Evolutionary conservation across 495 filamentous ascomycete species (phyloP), one percentile per base, ranked within the genome.

Genomic region (Talaromyces trachyspermus): DNA sequence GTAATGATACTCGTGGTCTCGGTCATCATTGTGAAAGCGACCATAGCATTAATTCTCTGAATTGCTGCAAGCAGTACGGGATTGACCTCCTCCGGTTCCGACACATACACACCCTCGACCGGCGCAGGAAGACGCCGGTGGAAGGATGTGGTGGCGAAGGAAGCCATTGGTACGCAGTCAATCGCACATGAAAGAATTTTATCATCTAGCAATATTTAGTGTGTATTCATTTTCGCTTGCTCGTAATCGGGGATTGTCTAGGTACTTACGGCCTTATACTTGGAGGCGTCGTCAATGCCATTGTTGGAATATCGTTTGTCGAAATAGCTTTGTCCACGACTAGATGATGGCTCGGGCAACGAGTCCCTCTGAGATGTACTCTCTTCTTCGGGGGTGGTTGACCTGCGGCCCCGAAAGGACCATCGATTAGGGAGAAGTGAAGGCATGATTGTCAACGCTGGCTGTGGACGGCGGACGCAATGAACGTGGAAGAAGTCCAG

Each of bases 21-120:
- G 8, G 61, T 59, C 17, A 55, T 57, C 63, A 69, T 66, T 2
- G 65, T 66, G 49, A 69, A 66, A 11, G 65, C 65, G 14, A 63
- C 59, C 23, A 47, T 46, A 17, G 53, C 58, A 38, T 50, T 51
- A 4, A 65, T 53, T 30, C 35, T 56, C 22, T 56, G 48, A 7
- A 63, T 53, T 17, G 58, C 56, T 10, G 25, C 43, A 8, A 60
- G 46, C 14, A 65, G 45, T 10, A 55, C 50, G 11, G 32, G 15
- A 39, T 48, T 27, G n/a, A 49, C 32, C 15, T 29, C 26, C 24
- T 40, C 24, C 5, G 49, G 49, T 25, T 47, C 42, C 8, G 44
- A 47, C 17, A 48, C 40, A 18, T 52, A 52, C 7, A 52, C 43
- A 14, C 43, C 43, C 43, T 20, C n/a, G 43, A 45, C 19, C 37